Conservation (phyloP, 768 basidiomycete species). For the Hericium coralloides region DNA sequence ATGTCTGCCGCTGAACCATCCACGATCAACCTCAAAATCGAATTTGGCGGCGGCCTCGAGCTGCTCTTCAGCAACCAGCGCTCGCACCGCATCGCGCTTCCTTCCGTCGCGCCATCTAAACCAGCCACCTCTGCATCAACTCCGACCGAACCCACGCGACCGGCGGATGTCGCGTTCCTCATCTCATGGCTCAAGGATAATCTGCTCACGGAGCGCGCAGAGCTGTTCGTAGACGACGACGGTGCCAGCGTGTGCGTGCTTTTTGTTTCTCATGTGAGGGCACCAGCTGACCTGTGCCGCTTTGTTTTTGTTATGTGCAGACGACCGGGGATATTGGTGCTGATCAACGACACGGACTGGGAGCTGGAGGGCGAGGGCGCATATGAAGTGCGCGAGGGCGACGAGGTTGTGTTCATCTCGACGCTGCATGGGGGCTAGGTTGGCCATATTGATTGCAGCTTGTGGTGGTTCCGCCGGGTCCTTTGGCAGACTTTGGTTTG, state of each 20-base stretch:
- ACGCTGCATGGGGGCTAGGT: slow-evolving; percentile 83
- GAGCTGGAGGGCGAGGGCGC: slow-evolving; percentile 93
- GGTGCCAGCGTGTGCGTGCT: slow-evolving; percentile 58
- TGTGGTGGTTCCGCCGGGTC: no score
- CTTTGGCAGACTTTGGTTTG: no score
- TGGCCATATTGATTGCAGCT: no score
- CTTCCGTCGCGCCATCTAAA: slow-evolving; percentile 25
- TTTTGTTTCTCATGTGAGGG: background rate
- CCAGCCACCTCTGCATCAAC: slow-evolving; percentile 18
- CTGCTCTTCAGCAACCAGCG: slow-evolving; percentile 71
- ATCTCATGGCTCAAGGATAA: slow-evolving; percentile 71
- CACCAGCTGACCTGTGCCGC: no score
- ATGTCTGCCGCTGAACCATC: no score
- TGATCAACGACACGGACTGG: slow-evolving; percentile 98
- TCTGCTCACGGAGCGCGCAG: slow-evolving; percentile 74
- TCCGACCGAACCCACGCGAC: slow-evolving; percentile 21
- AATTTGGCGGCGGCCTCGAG: slow-evolving; percentile 83
- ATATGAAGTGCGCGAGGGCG: slow-evolving; percentile 55
- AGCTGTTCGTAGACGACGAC: slow-evolving; percentile 81
- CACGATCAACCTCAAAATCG: slow-evolving; percentile 42
- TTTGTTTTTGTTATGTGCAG: slow-evolving; percentile 29
- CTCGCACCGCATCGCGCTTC: slow-evolving; percentile 46
- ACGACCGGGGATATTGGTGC: slow-evolving; percentile 91
- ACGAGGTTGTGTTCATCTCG: slow-evolving; percentile 95
- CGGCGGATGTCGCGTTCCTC: slow-evolving; percentile 64